Conservation (phyloP, 1,139 yeast genomes). For the Magnusiomyces ingens region DNA sequence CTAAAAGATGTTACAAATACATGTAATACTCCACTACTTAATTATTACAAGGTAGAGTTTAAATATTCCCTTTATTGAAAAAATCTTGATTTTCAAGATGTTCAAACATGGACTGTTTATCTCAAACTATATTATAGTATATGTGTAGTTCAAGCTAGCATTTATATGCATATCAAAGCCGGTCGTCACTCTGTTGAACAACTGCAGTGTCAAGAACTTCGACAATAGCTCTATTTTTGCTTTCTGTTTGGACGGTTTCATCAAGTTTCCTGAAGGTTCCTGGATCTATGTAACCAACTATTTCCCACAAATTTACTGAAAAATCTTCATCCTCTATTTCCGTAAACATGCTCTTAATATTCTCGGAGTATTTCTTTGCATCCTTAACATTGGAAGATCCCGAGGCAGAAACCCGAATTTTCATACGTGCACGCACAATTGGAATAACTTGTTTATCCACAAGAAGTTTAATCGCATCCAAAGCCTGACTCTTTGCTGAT, state of each 20-base stretch:
- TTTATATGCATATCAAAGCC: slow-evolving; percentile 19
- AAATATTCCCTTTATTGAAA: no score
- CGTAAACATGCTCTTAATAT: slow-evolving; percentile 46
- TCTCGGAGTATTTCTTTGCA: slow-evolving; percentile 46
- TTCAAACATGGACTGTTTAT: no score
- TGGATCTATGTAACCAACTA: slow-evolving; percentile 79
- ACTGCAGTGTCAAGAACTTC: slow-evolving; percentile 93
- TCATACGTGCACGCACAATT: slow-evolving; percentile 92
- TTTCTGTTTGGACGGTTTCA: slow-evolving; percentile 50
- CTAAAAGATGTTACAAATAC: background rate
- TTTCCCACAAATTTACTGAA: slow-evolving; percentile 45
- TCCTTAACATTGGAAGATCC: slow-evolving; percentile 39
- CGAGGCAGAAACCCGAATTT: slow-evolving; percentile 51
- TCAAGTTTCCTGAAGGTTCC: slow-evolving; percentile 68
- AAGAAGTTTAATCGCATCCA: slow-evolving; percentile 80
- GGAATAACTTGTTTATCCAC: slow-evolving; percentile 80
- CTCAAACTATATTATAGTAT: no score
- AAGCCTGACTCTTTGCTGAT: slow-evolving; percentile 79
- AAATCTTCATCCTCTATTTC: slow-evolving; percentile 49
- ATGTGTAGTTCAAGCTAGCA: no score
- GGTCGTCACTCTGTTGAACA: slow-evolving; percentile 44
- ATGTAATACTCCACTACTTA: background rate
- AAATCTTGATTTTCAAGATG: no score
- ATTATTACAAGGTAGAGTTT: slow-evolving; percentile 1
- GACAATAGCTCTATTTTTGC: slow-evolving; percentile 53